Conservation (phyloP, 306 rosid genomes). For the barrel medic (Medicago truncatula) region DNA sequence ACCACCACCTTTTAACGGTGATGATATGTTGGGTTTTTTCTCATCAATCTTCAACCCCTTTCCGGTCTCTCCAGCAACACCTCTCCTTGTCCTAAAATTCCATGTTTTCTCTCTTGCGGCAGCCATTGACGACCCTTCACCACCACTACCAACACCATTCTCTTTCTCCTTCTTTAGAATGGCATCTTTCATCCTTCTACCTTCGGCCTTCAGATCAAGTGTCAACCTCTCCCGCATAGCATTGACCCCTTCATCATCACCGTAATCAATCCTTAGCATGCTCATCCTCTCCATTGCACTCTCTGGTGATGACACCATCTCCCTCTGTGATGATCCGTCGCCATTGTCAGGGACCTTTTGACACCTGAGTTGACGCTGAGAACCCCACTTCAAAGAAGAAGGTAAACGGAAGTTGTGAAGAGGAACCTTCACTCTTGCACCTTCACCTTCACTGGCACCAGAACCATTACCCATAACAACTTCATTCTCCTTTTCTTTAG, state of each 20-base stretch:
- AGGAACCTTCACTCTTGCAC: slow-evolving; percentile 66
- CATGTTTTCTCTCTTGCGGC: slow-evolving; percentile 54
- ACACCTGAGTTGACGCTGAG: slow-evolving; percentile 77
- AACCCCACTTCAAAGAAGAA: slow-evolving; percentile 83
- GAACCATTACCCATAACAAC: slow-evolving; percentile 64
- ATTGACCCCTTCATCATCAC: slow-evolving; percentile 58
- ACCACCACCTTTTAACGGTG: too few species aligned
- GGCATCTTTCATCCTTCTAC: slow-evolving; percentile 68
- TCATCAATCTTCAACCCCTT: slow-evolving; percentile 68
- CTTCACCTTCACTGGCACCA: neutral
- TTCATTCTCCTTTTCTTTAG: slow-evolving; percentile 16
- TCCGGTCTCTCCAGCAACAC: slow-evolving; percentile 40
- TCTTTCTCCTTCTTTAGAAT: slow-evolving; percentile 53
- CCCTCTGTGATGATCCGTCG: slow-evolving; percentile 42
- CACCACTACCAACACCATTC: neutral
- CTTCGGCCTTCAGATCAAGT: slow-evolving; percentile 78
- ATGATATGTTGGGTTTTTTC: slow-evolving; percentile 31
- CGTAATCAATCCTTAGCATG: slow-evolving; percentile 43
- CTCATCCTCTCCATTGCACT: slow-evolving; percentile 42
- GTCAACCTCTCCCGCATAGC: slow-evolving; percentile 84
- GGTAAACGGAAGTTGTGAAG: slow-evolving; percentile 91
- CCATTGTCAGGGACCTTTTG: slow-evolving; percentile 42
- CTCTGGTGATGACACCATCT: neutral
- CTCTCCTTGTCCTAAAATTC: slow-evolving; percentile 77
- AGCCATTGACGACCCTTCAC: neutral